Evolutionary conservation across 1,284 basidiomycete genomes (phyloP), one percentile per base, ranked within the genome.

Genomic region (Quambalaria eucalypti): DNA sequence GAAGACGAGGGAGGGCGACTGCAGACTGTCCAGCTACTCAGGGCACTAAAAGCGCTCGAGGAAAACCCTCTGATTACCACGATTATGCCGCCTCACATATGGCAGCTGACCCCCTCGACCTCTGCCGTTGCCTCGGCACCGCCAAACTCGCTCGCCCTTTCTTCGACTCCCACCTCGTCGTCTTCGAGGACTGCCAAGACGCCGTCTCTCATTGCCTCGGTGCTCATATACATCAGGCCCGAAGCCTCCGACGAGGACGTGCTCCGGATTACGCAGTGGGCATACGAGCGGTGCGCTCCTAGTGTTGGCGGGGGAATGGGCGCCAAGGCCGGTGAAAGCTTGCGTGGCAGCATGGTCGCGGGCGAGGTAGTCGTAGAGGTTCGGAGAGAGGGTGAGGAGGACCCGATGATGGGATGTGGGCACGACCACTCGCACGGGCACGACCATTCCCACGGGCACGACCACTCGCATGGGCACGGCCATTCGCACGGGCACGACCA

Each of bases 21-120:
- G 12, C 55, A 62, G 51, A 54, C 57, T 26, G 54, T 60, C 49
- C 63, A 68, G 55, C 56, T 71, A 26, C 50, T 52, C 7, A 60
- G 64, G 4, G 63, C 68, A 12, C 47, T 71, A 12, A 60, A 60
- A 44, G 54, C 51, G 29, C 52, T 75, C 14, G 70, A 73, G 50
- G 62, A 57, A n/a, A 61, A 74, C 39, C 63, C 62, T 5, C 51
- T 71, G 1, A 68, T 75, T 0, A 58, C 59, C 3, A 67, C 66
- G 36, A 60, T 74, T 1, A 49, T 57, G 1, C 59, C 65, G 9
- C 60, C 66, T 14, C 59, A 71, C 26, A 51, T 74, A 10, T 75
- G 73, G 73, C 73, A 74, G 53, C 54, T 75, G 10, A 72, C 69
- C 0, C 64, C 72, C 12, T 67, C 71, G 16, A 69, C 71, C 1